Evolutionary conservation across 2,329 filamentous ascomycete genomes (phyloP), one percentile per base, ranked within the genome.

Genomic region (Didymosphaeria variabile): DNA sequence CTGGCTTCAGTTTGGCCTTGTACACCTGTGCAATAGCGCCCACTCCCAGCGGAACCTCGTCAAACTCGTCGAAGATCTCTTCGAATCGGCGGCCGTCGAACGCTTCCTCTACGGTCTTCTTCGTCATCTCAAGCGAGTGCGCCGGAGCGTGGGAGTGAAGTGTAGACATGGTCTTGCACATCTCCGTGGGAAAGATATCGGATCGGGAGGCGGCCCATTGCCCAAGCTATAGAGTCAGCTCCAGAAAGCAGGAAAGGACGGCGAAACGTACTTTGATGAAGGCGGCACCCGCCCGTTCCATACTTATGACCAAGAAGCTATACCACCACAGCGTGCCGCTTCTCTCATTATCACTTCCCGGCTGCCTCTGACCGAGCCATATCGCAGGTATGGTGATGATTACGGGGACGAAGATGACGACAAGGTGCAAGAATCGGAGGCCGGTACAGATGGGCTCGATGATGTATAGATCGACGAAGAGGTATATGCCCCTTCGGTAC

Each of bases 11-110:
- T 77, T 93, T 97, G 0, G 95, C 95, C 75, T 93, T 96, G 85
- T 99, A 99, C 2, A 98, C 95, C 77, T 99, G 95, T 0, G 95
- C 95, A 70, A 99, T 98, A 32, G 95, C 95, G 12, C 95, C 95
- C 0, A 98, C 94, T 0, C 95, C 95, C 0, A 99, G 82, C 0
- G 95, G 95, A 67, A 84, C 88, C 79, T 96, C 92, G 31, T 97
- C 86, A 68, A 99, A 99, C 76, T 98, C 95, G 32, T 97, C 92
- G 70, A 99, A 99, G 61, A 99, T 97, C 5, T 97, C 92, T 13
- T 94, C 89, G 66, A 99, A 97, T 0, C 79, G 71, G 58, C 91
- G 86, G 1, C 91, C 92, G 60, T 89, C 88, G 73, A 99, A 99
- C 0, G 95, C 94, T 38, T 88, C 87, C 67, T 88, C 86, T 29